Evolutionary conservation across 768 basidiomycete species (phyloP).

Genomic region (Naganishia randhawae): DNA sequence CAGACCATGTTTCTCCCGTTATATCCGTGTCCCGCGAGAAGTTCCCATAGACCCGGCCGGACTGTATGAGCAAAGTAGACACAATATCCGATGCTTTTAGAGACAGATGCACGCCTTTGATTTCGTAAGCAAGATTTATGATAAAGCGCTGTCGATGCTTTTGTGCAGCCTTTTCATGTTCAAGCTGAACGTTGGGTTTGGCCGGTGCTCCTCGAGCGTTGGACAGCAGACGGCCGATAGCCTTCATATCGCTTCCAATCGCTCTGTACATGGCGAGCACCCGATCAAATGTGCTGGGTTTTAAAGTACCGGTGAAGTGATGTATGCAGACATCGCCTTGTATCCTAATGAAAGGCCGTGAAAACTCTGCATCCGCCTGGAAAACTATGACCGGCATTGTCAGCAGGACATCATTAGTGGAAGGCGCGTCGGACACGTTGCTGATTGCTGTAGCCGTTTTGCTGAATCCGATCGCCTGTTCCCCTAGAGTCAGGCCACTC

Average conservation of each 20-base stretch:
- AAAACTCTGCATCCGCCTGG: slow-evolving; percentile 9
- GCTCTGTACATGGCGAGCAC: slow-evolving; percentile 42
- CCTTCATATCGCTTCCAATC: slow-evolving; percentile 36
- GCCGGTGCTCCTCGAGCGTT: slow-evolving; percentile 18
- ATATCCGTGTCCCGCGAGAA: slow-evolving; percentile 20
- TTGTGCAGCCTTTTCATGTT: background rate
- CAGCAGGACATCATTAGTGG: slow-evolving; percentile 19
- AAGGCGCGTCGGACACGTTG: slow-evolving; percentile 6
- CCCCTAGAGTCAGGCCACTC: slow-evolving; percentile 12
- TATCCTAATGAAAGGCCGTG: slow-evolving; percentile 1
- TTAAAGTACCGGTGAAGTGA: slow-evolving; percentile 43
- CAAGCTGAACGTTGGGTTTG: too few species aligned
- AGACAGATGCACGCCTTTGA: slow-evolving; percentile 29
- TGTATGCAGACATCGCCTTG: slow-evolving; percentile 21
- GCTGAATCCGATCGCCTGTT: slow-evolving; percentile 27
- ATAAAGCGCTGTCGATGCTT: slow-evolving; percentile 3
- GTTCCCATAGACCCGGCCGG: slow-evolving; percentile 12
- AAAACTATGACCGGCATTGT: slow-evolving; percentile 19
- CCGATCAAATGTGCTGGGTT: slow-evolving; percentile 45
- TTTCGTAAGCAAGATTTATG: slow-evolving; percentile 4
- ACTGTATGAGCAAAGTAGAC: slow-evolving; percentile 25
- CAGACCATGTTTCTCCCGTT: slow-evolving; percentile 57
- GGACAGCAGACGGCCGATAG: slow-evolving; percentile 3
- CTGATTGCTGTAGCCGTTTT: slow-evolving; percentile 9
- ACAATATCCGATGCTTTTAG: slow-evolving; percentile 39